These are phyloP conservation scores for Delonix regia DNA, from an alignment of 306 rosid genomes.

Conservation along the genomic window DNA sequence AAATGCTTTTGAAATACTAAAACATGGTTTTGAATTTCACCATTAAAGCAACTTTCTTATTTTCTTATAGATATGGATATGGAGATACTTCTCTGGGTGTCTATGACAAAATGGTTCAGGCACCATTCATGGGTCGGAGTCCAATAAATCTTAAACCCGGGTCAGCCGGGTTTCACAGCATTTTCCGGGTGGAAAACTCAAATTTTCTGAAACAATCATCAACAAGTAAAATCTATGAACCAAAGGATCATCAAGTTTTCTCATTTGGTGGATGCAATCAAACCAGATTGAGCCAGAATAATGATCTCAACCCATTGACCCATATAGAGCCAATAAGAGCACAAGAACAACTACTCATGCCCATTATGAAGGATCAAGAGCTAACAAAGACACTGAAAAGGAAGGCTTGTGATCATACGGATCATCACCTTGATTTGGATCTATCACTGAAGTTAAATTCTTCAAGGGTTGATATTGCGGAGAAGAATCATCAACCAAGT, in stretches of 20 bases:
- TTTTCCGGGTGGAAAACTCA: conserved; percentile 39
- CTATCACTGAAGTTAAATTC: conserved; percentile 69
- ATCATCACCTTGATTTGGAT: conserved; percentile 60
- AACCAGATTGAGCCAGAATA: not conserved
- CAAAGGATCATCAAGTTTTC: conserved; percentile 41
- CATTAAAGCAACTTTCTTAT: not conserved
- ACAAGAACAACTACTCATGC: conserved; percentile 30
- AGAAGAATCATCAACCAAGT: conserved; percentile 31
- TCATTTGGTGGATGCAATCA: conserved; percentile 35
- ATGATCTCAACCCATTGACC: conserved; percentile 24
- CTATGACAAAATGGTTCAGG: conserved; percentile 47
- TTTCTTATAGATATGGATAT: conserved; percentile 44
- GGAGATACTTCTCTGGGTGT: conserved; percentile 50
- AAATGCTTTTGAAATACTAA: too few species aligned
- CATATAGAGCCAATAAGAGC: conserved; percentile 28
- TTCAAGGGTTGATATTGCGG: conserved; percentile 27
- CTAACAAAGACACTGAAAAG: conserved; percentile 52
- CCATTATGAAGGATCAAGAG: conserved; percentile 28
- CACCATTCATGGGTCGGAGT: conserved; percentile 32
- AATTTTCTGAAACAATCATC: conserved; percentile 43
- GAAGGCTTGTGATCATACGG: conserved; percentile 44
- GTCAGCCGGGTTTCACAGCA: conserved; percentile 44
- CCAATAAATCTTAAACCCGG: conserved; percentile 40
- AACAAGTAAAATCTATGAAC: conserved; percentile 43
- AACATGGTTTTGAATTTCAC: too few species aligned